Conservation (phyloP, 495 filamentous ascomycete genomes). For the Aspergillus baeticus region DNA sequence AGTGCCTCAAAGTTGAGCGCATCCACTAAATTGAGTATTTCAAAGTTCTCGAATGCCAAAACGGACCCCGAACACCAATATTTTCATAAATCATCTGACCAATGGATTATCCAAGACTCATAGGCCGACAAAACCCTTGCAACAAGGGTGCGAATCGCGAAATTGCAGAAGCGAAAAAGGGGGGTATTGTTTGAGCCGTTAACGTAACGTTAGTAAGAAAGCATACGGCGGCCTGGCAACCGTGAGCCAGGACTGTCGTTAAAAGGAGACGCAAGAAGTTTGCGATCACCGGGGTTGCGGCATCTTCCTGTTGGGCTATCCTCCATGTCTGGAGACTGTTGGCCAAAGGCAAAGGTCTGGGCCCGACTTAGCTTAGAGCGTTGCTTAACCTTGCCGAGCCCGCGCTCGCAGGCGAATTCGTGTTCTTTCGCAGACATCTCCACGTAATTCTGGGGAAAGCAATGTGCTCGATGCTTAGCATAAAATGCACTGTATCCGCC, state of each 20-base stretch:
- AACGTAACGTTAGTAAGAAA: conserved; percentile 55
- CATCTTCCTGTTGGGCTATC: conserved; percentile 75
- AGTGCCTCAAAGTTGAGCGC: conserved; percentile 4
- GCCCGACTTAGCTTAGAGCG: conserved; percentile 82
- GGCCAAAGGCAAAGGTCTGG: conserved; percentile 89
- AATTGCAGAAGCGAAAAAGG: background rate
- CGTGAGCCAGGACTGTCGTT: conserved; percentile 54
- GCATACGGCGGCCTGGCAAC: conserved; percentile 64
- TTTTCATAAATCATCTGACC: conserved; percentile 16
- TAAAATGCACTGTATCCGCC: conserved; percentile 97
- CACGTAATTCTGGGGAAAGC: conserved; percentile 91
- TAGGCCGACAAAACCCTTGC: background rate
- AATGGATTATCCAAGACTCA: conserved; percentile 10
- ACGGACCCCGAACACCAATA: conserved; percentile 12
- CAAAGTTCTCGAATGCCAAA: conserved; percentile 13
- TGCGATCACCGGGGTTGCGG: conserved; percentile 39
- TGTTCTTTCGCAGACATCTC: conserved; percentile 92
- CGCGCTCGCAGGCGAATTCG: conserved; percentile 85
- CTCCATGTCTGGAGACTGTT: conserved; percentile 65
- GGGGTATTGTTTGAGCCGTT: conserved; percentile 1
- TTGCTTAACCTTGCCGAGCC: conserved; percentile 82
- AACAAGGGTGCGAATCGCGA: background rate
- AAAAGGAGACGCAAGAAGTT: conserved; percentile 51
- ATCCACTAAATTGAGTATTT: conserved; percentile 4
- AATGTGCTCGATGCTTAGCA: conserved; percentile 68